Conservation (phyloP, 768 basidiomycete species). For the Leccinellum luteum region DNA sequence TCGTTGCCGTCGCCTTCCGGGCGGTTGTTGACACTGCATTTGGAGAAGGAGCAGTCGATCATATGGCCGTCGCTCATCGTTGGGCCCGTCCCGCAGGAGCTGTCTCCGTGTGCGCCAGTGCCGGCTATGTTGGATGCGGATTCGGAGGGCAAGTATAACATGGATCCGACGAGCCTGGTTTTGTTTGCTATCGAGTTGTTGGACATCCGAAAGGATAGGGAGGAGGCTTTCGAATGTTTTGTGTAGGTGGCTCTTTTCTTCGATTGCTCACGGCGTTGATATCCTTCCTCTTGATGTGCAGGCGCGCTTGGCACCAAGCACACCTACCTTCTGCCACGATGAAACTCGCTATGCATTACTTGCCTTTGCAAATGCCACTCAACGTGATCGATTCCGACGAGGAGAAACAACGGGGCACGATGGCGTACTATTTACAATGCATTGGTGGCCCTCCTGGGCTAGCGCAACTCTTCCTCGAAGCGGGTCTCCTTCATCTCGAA, state of each 20-base stretch:
- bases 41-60: conserved; percentile 75
- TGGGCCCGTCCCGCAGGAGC: conserved; percentile 62
- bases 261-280: not conserved
- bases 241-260: conserved; percentile 45
- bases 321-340: conserved; percentile 74
- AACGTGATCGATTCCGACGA: conserved; percentile 34
- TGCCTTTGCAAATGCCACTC: conserved; percentile 53
- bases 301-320: conserved; percentile 81
- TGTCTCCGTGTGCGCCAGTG: conserved; percentile 51
- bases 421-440: conserved; percentile 60
- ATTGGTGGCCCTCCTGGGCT: conserved; percentile 66
- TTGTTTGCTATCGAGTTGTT: conserved; percentile 67
- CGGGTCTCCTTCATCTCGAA: conserved; percentile 78
- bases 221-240: conserved; percentile 80
- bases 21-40: conserved; percentile 71
- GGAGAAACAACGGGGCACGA: conserved; percentile 48
- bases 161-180: conserved; percentile 82
- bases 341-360: conserved; percentile 71
- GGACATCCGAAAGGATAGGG: conserved; percentile 72
- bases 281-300: conserved; percentile 25
- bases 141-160: conserved; percentile 67
- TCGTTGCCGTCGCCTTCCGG: conserved; percentile 54
- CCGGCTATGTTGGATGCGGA: conserved; percentile 51
- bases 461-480: conserved; percentile 74
- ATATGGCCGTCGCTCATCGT: conserved; percentile 84